Percentiles rank a stretch among this genome's conserved stretches.
Conservation (phyloP, 768 basidiomycete species). For the Chalciporus pseudorubinellus region DNA sequence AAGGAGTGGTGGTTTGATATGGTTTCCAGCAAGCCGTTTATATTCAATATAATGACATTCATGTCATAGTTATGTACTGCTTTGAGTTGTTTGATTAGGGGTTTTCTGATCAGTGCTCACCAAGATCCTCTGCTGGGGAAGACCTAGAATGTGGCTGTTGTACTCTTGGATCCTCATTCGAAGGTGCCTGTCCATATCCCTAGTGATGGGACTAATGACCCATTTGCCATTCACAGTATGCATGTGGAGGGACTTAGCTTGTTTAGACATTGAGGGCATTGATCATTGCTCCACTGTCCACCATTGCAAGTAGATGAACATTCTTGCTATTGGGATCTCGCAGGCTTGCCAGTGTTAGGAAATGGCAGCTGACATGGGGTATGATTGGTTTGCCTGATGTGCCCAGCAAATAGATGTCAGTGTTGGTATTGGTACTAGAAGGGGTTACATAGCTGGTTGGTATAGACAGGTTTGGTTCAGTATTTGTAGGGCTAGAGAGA, state of each 20-base stretch:
- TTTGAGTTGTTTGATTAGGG: conserved; percentile 10
- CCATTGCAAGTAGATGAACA: conserved; percentile 4
- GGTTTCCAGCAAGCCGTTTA: too few species aligned
- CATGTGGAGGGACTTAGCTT: not conserved
- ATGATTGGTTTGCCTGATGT: not conserved
- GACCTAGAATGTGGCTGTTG: conserved; percentile 28
- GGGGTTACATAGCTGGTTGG: not conserved
- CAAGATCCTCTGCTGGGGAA: conserved; percentile 21
- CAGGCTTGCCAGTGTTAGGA: not conserved
- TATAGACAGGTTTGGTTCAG: too few species aligned
- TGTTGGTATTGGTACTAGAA: not conserved
- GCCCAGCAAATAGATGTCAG: conserved; percentile 1
- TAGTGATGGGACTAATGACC: not conserved
- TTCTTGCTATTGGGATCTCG: conserved; percentile 13
- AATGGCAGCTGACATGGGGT: too few species aligned
- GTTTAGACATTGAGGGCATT: conserved; percentile 7
- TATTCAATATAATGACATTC: too few species aligned
- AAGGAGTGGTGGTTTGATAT: not conserved
- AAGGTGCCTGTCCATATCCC: conserved; percentile 7
- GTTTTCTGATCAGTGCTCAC: conserved; percentile 17
- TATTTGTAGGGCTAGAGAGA: too few species aligned
- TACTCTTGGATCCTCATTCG: conserved; percentile 4
- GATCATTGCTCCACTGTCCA: conserved; percentile 9
- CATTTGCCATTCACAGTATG: not conserved
- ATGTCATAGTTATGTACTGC: too few species aligned